Evolutionary conservation across 2,329 filamentous ascomycete species (phyloP).

Genomic region (Lachnellula subtilissima): DNA sequence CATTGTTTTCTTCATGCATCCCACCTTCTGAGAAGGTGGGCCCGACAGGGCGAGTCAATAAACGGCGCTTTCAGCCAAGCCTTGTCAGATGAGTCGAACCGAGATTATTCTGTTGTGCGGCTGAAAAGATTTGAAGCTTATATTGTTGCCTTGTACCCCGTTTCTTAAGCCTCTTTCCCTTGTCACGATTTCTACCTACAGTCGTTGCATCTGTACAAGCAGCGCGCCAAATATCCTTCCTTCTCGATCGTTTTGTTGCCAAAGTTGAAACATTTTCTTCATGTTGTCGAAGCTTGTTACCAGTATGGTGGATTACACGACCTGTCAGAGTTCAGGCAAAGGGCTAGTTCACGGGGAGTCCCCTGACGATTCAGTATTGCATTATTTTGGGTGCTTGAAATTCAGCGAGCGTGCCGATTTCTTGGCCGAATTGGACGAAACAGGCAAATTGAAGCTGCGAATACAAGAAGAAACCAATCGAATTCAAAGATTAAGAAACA

Average conservation of each 20-base stretch:
- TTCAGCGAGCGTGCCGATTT: not conserved
- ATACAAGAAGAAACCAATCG: not conserved
- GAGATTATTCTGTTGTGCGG: not conserved
- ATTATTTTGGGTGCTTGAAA: slow-evolving; percentile 5
- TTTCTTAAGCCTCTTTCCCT: not conserved
- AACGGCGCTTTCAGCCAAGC: not conserved
- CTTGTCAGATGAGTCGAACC: not conserved
- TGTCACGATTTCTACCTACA: not conserved
- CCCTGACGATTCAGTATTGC: not conserved
- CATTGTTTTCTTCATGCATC: not conserved
- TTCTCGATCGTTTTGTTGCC: not conserved
- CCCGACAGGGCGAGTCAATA: not conserved
- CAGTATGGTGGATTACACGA: not conserved
- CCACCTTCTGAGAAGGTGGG: not conserved
- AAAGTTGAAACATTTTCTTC: not conserved
- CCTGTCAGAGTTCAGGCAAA: not conserved
- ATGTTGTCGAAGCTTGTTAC: not conserved
- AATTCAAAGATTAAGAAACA: slow-evolving; percentile 1
- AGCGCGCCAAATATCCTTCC: not conserved
- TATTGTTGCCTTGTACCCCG: not conserved
- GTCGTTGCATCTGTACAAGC: not conserved
- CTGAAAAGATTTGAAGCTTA: not conserved
- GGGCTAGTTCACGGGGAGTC: not conserved
- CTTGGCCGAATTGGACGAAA: not conserved
- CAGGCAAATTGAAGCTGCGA: not conserved